phyloP scores from a whole-genome alignment of 1,284 basidiomycete species.

The Fomitopsis palustris region DNA sequence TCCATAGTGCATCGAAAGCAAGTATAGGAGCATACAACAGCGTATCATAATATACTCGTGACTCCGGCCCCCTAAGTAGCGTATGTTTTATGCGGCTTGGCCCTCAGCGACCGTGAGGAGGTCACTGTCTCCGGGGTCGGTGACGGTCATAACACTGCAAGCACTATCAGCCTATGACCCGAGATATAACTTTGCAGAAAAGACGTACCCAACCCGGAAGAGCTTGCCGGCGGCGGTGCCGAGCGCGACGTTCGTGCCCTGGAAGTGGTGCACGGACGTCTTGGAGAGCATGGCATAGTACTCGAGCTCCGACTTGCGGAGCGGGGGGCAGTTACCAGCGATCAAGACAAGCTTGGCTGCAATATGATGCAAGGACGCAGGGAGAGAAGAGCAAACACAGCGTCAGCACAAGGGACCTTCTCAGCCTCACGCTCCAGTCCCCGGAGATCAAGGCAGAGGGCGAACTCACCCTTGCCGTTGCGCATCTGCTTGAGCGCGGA shows the following conservation, averaged over 20 bases:
- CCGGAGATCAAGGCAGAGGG: conserved; percentile 45
- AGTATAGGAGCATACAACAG: conserved; percentile 19
- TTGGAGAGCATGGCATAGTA: conserved; percentile 99
- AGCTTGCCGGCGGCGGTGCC: conserved; percentile 99
- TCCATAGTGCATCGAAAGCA: conserved; percentile 7
- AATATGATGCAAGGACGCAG: conserved; percentile 2
- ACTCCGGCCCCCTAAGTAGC: neutral
- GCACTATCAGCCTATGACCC: neutral
- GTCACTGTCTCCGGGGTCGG: conserved; percentile 97
- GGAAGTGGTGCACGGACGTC: conserved; percentile 95
- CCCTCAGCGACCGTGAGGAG: conserved; percentile 77
- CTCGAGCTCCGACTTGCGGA: conserved; percentile 99
- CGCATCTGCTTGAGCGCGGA: conserved; percentile 98
- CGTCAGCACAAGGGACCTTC: conserved; percentile 88
- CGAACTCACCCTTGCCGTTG: conserved; percentile 88
- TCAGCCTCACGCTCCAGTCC: conserved; percentile 96
- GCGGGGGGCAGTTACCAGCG: conserved; percentile 97
- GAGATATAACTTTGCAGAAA: neutral
- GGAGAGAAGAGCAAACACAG: conserved; percentile 19
- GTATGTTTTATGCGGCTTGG: conserved; percentile 40
- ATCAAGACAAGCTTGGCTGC: conserved; percentile 98
- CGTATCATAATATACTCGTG: conserved; percentile 12
- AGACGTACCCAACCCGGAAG: conserved; percentile 93
- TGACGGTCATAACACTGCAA: conserved; percentile 90
- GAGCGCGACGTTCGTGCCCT: conserved; percentile 95